Base-by-base conservation (phyloP, 495 filamentous ascomycete species). In the Hyaloscypha hepaticicola region DNA sequence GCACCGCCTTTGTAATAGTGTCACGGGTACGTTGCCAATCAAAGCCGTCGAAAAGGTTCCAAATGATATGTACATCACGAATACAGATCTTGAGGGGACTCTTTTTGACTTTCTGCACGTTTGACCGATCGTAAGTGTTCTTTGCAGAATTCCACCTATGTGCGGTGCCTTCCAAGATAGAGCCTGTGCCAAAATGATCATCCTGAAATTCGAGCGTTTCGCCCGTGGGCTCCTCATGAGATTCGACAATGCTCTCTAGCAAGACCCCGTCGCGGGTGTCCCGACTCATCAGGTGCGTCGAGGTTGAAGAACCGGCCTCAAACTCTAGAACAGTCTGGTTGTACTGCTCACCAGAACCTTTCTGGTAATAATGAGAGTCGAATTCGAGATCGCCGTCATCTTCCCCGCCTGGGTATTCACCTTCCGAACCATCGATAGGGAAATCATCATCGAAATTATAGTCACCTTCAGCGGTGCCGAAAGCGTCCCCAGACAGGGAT, bases 31-130 rank as follows among this genome's bases (percentile, higher is more conserved):
- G 80, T 68, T 87, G 86, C 96, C 96, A 99, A 75, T 99, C 96
- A 72, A 96, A 99, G 6, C 96, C 96, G 77, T 99, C 96, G 73
- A 92, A 96, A 1, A 99, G 79, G 73, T 99, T 97, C 96, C 96
- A 99, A 66, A 98, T 96, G 53, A 97, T 78, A 73, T 98, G 91
- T 16, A 96, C 87, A 74, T 96, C 92, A 5, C 91, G 86, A 19
- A 97, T 82, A 33, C 85, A 83, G 9, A 98, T 79, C 64, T 86
- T 85, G 25, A 98, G 78, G 16, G 95, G 94, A 66, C 88, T 90
- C 55, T 79, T 76, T 29, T 79, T 80, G n/a, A 87, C 73, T 65
- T 87, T 88, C 11, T 77, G 72, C 34, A 87, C 83, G 63, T 89
- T 87, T 9, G 80, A 76, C 12, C 84, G 78, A 29, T 88, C 87